These are phyloP conservation scores for Didymella segeticola DNA, from an alignment of 2,329 filamentous ascomycete species.

Conservation along the genomic window DNA sequence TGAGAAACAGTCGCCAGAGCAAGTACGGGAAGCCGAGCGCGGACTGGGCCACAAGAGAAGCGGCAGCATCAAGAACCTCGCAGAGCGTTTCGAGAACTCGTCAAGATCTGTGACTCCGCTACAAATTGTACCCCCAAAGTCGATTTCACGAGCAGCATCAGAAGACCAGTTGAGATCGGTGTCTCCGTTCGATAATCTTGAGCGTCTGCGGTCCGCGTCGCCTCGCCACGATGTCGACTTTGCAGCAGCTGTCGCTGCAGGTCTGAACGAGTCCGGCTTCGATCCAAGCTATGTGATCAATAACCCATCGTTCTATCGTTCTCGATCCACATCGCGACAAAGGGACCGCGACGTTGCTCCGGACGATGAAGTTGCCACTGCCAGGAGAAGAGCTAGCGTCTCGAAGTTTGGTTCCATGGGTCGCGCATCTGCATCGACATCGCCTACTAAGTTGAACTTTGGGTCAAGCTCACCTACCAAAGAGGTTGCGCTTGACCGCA, in stretches of 20 bases:
- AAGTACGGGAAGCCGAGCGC: conserved; percentile 17
- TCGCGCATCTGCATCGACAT: conserved; percentile 40
- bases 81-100: conserved; percentile 32
- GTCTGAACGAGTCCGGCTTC: conserved; percentile 56
- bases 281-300: conserved; percentile 54
- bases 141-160: conserved; percentile 24
- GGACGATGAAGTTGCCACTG: conserved; percentile 43
- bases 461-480: conserved; percentile 37
- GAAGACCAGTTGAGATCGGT: conserved; percentile 22
- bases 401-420: conserved; percentile 41
- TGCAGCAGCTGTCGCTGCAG: conserved; percentile 56
- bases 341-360: conserved; percentile 37
- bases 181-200: conserved; percentile 26
- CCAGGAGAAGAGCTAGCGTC: conserved; percentile 36
- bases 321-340: conserved; percentile 35
- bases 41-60: conserved; percentile 22
- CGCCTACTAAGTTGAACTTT: conserved; percentile 33
- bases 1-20: conserved; percentile 30
- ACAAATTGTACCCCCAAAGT: conserved; percentile 20
- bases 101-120: conserved; percentile 29
- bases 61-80: conserved; percentile 33
- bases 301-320: conserved; percentile 45
- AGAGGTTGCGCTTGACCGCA: conserved; percentile 20
- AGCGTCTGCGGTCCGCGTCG: conserved; percentile 25
- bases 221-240: conserved; percentile 54